Conservation (phyloP, 1,284 basidiomycete genomes). For the Malassezia sympodialis region DNA sequence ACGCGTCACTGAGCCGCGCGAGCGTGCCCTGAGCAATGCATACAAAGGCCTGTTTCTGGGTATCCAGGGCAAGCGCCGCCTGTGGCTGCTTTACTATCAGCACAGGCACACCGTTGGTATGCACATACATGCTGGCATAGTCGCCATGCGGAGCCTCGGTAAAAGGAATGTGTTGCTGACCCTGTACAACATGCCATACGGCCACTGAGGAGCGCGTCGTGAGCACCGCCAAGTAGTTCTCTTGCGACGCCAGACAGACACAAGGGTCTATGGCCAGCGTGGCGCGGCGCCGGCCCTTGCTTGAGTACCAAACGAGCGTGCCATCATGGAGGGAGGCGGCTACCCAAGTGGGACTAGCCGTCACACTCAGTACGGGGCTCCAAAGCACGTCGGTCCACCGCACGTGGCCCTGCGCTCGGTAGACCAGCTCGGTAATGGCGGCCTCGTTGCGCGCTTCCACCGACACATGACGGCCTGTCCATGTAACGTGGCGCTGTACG, state of each 20-base stretch:
- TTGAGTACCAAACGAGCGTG: slow-evolving; percentile 32
- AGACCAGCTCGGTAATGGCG: slow-evolving; percentile 50
- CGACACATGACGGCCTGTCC: slow-evolving; percentile 53
- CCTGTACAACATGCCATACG: slow-evolving; percentile 15
- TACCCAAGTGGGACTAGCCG: slow-evolving; percentile 60
- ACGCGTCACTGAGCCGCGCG: slow-evolving; percentile 33
- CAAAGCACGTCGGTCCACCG: slow-evolving; percentile 76
- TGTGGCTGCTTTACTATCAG: slow-evolving; percentile 26
- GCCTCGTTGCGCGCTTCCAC: slow-evolving; percentile 70
- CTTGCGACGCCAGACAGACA: slow-evolving; percentile 27
- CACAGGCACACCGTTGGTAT: slow-evolving; percentile 50
- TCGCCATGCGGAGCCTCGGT: slow-evolving; percentile 24
- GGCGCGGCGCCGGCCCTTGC: slow-evolving; percentile 25
- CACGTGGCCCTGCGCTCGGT: background rate
- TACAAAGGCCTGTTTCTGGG: slow-evolving; percentile 26
- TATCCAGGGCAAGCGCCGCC: slow-evolving; percentile 36
- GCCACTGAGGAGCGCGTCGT: slow-evolving; percentile 18
- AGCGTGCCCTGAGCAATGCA: slow-evolving; percentile 34
- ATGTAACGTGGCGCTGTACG: slow-evolving; percentile 51
- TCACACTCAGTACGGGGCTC: slow-evolving; percentile 59
- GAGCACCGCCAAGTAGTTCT: slow-evolving; percentile 30
- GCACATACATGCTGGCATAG: slow-evolving; percentile 25
- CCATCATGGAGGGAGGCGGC: slow-evolving; percentile 52
- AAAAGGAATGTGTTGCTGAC: background rate
- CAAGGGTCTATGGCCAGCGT: slow-evolving; percentile 28